Evolutionary conservation across 2,329 filamentous ascomycete genomes (phyloP).

Genomic region (Fusarium sp.): DNA sequence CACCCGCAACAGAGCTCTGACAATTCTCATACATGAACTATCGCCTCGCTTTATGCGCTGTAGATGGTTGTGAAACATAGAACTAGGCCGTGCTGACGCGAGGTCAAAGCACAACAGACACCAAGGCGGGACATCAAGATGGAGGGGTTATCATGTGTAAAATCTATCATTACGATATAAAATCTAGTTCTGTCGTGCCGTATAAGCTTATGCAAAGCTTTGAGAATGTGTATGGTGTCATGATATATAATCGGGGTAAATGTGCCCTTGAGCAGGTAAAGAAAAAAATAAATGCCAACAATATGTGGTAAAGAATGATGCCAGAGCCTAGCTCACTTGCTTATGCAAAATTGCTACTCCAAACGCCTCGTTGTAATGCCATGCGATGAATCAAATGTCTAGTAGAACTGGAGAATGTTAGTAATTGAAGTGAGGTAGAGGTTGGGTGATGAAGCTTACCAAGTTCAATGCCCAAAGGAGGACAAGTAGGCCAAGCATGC

Average conservation of each 20-base stretch:
- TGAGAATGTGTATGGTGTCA: slow-evolving; percentile 21
- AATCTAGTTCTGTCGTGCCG: slow-evolving; percentile 32
- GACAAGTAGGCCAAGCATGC: slow-evolving; percentile 31
- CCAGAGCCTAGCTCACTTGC: background rate
- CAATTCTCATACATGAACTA: background rate
- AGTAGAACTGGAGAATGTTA: slow-evolving; percentile 29
- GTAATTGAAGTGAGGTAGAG: background rate
- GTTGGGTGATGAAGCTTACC: background rate
- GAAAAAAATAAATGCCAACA: slow-evolving; percentile 11
- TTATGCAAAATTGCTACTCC: slow-evolving; percentile 25
- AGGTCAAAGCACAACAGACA: background rate
- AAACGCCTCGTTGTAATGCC: slow-evolving; percentile 24
- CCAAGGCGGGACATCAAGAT: background rate
- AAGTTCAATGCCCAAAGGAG: slow-evolving; percentile 35
- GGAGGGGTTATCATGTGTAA: background rate
- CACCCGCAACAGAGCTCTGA: background rate
- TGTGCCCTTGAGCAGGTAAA: background rate
- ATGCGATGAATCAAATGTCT: slow-evolving; percentile 7
- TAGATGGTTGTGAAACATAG: background rate
- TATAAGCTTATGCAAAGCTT: slow-evolving; percentile 23
- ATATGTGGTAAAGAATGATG: slow-evolving; percentile 6
- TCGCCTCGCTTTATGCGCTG: background rate
- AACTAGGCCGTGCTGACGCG: background rate
- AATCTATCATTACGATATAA: slow-evolving; percentile 31
- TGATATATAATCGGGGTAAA: slow-evolving; percentile 9